Percentiles rank a stretch among this genome's conserved stretches.
Evolutionary conservation across 139 green algal genomes (phyloP).

Genomic region (Edaphochlamys debaryana): DNA sequence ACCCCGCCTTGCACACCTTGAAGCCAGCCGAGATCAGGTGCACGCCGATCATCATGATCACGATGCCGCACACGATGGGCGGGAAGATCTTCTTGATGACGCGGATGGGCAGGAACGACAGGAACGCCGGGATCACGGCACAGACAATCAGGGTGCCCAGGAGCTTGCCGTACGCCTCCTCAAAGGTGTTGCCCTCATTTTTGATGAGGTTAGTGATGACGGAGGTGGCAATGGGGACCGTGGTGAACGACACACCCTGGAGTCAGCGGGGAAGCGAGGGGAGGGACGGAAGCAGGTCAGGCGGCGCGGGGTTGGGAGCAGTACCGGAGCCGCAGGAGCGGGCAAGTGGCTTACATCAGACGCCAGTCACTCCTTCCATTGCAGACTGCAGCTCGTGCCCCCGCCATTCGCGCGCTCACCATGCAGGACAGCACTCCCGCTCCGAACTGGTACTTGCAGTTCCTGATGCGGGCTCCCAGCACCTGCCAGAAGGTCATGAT

Average conservation of each 20-base stretch:
- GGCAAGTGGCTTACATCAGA: no score
- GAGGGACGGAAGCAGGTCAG: no score
- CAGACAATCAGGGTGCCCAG: slow-evolving; percentile 75
- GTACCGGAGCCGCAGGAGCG: no score
- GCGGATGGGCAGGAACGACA: slow-evolving; percentile 75
- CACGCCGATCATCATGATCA: slow-evolving; percentile 78
- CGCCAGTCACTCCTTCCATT: no score
- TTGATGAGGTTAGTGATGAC: slow-evolving; percentile 38
- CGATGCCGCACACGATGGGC: slow-evolving; percentile 71
- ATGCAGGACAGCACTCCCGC: slow-evolving; percentile 76
- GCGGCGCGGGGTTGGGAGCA: no score
- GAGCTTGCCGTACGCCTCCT: slow-evolving; percentile 72
- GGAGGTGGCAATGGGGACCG: slow-evolving; percentile 63
- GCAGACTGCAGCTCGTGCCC: no score
- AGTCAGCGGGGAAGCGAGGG: no score
- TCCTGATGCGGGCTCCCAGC: slow-evolving; percentile 29
- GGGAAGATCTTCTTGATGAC: slow-evolving; percentile 70
- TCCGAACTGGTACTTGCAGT: slow-evolving; percentile 46
- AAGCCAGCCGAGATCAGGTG: slow-evolving; percentile 70
- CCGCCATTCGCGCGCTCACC: slow-evolving; percentile 8
- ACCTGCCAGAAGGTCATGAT: slow-evolving; percentile 62
- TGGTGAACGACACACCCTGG: slow-evolving; percentile 64
- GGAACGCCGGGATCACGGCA: slow-evolving; percentile 60
- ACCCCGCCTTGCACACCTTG: slow-evolving; percentile 39
- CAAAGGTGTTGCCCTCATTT: slow-evolving; percentile 45